A percentile compares a stretch with the other conserved stretches of the same genome.
These are phyloP conservation scores for Solanum pinnatisectum DNA, from an alignment of 257 asterid genomes.

Conservation along the genomic window DNA sequence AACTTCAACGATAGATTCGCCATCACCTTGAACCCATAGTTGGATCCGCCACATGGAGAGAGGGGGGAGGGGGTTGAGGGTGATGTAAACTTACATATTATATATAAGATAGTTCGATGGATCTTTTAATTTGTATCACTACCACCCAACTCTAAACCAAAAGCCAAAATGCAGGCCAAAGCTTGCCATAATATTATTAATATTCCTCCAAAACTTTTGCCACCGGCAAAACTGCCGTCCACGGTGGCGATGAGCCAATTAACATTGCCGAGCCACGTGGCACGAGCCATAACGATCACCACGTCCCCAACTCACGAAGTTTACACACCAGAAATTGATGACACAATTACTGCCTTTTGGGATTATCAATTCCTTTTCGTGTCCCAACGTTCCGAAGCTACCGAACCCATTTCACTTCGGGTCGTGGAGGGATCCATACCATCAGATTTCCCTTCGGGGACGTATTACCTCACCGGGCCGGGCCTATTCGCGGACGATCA, in stretches of 20 bases:
- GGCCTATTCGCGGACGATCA: conserved; percentile 88
- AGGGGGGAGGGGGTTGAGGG: background rate
- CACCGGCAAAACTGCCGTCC: conserved; percentile 32
- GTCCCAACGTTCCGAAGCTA: conserved; percentile 84
- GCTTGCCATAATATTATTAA: conserved; percentile 32
- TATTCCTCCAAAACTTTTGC: conserved; percentile 39
- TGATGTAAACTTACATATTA: background rate
- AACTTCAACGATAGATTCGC: background rate
- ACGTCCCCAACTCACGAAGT: conserved; percentile 29
- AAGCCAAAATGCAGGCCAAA: conserved; percentile 56
- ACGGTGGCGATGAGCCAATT: conserved; percentile 20
- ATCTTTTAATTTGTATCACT: background rate
- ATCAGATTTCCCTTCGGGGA: conserved; percentile 64
- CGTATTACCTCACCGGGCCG: conserved; percentile 84
- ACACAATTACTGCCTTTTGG: conserved; percentile 62
- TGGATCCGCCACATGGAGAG: background rate
- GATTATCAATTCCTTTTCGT: conserved; percentile 85
- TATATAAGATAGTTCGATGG: background rate
- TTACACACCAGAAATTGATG: conserved; percentile 28
- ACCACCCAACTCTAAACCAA: background rate
- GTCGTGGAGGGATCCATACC: conserved; percentile 79
- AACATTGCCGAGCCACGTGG: conserved; percentile 24
- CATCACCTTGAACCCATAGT: background rate
- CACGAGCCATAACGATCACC: conserved; percentile 57
- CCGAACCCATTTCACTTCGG: conserved; percentile 53